A percentile compares a stretch with the other conserved stretches of the same genome.
phyloP scores from a whole-genome alignment of 139 green algal species.

The Desmodesmus armatus region DNA sequence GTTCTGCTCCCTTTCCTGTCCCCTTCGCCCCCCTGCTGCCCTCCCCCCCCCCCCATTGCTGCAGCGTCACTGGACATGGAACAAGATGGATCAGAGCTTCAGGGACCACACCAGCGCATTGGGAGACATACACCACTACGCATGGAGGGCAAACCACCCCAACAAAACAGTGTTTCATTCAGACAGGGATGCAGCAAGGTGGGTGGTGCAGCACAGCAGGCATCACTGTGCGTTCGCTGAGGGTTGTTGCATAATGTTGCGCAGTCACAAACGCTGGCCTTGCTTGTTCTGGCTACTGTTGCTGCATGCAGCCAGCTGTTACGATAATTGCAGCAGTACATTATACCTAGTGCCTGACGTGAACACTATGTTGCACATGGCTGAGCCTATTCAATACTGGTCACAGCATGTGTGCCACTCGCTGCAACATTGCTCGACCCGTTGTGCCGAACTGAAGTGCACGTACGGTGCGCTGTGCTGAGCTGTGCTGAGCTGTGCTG shows the following conservation, averaged over 20 bases:
- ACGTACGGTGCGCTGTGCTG: no score
- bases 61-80: constrained; percentile 89
- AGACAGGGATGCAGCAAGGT: constrained; percentile 25
- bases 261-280: neutral
- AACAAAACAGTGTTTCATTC: constrained; percentile 82
- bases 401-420: no score
- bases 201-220: neutral
- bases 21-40: no score
- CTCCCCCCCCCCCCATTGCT: no score
- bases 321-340: neutral
- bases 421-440: no score
- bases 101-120: constrained; percentile 75
- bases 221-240: neutral
- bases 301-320: neutral
- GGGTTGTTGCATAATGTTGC: neutral
- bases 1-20: no score
- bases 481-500: no score
- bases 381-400: no score
- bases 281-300: neutral
- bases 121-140: constrained; percentile 92
- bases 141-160: constrained; percentile 73
- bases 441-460: no score
- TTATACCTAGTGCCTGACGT: no score
- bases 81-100: constrained; percentile 71
- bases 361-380: no score